Conservation (phyloP, 2,329 filamentous ascomycete genomes). For the Penicillium sclerotiorum region DNA sequence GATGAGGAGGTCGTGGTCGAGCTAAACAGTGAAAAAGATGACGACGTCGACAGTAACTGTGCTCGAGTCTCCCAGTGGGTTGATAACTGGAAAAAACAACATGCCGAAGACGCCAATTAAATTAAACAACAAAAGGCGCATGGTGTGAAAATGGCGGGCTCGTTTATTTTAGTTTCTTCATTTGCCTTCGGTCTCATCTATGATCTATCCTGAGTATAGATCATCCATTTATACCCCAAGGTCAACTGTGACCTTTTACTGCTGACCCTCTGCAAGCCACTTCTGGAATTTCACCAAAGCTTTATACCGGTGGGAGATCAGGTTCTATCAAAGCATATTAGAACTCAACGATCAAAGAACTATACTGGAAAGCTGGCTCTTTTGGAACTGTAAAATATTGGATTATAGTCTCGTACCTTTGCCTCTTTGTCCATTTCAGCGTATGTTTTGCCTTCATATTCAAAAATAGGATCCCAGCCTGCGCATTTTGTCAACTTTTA, state of each 20-base stretch:
- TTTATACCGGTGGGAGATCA: conserved; percentile 85
- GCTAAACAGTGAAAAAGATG: conserved; percentile 75
- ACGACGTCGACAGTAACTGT: conserved; percentile 87
- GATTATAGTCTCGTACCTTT: conserved; percentile 64
- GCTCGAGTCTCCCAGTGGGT: conserved; percentile 83
- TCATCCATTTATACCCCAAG: conserved; percentile 22
- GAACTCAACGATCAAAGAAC: conserved; percentile 1
- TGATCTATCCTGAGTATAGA: neutral
- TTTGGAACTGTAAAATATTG: neutral
- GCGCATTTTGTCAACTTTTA: neutral
- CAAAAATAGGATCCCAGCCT: conserved; percentile 98
- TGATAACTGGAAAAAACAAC: conserved; percentile 72
- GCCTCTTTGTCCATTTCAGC: conserved; percentile 93
- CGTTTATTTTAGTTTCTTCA: neutral
- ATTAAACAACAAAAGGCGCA: neutral
- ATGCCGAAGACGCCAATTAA: conserved; percentile 33
- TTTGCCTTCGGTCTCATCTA: conserved; percentile 4
- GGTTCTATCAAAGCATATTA: conserved; percentile 60
- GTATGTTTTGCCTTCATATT: conserved; percentile 88
- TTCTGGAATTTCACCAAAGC: conserved; percentile 83
- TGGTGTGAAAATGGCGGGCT: neutral
- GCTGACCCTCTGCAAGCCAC: conserved; percentile 65
- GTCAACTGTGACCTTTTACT: conserved; percentile 14
- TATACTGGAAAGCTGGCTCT: neutral
- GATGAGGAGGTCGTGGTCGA: conserved; percentile 87